Conservation (phyloP, 1,139 yeast species). For the Blastobotrys raffinosifermentans region DNA sequence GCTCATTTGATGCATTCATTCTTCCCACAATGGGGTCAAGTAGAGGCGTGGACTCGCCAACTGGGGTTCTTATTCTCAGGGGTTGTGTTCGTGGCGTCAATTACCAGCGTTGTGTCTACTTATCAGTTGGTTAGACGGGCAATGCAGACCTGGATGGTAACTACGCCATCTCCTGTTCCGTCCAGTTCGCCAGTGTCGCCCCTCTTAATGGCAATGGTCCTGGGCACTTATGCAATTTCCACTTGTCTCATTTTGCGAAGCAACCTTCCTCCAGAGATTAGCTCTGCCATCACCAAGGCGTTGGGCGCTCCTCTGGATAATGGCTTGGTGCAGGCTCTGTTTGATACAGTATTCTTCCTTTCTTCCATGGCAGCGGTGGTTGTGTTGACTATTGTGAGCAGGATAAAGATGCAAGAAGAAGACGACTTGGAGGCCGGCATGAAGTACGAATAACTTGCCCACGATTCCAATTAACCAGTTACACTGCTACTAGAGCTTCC, state of each 20-base stretch:
- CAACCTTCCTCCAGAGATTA: slow-evolving; percentile 56
- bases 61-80: slow-evolving; percentile 62
- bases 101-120: slow-evolving; percentile 34
- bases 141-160: slow-evolving; percentile 23
- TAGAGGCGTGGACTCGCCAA: slow-evolving; percentile 55
- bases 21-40: slow-evolving; percentile 19
- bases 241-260: slow-evolving; percentile 74
- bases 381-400: slow-evolving; percentile 31
- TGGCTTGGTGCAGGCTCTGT: slow-evolving; percentile 68
- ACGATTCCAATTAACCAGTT: slow-evolving; percentile 1
- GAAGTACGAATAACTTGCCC: slow-evolving; percentile 21
- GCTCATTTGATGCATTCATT: slow-evolving; percentile 37
- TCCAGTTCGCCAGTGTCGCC: slow-evolving; percentile 8
- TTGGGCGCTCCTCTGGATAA: slow-evolving; percentile 47
- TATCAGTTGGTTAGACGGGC: slow-evolving; percentile 27
- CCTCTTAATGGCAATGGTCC: slow-evolving; percentile 58
- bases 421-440: slow-evolving; percentile 26
- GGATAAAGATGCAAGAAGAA: slow-evolving; percentile 13
- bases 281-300: slow-evolving; percentile 49
- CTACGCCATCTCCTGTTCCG: not conserved
- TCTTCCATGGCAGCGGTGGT: slow-evolving; percentile 50
- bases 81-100: slow-evolving; percentile 58
- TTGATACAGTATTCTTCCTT: slow-evolving; percentile 63
- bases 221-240: slow-evolving; percentile 75
- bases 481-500: too few species aligned